A percentile compares a stretch with the other conserved stretches of the same genome.
These are phyloP conservation scores for Erodium texanum DNA, from an alignment of 441 rosid genomes.

Conservation along the genomic window DNA sequence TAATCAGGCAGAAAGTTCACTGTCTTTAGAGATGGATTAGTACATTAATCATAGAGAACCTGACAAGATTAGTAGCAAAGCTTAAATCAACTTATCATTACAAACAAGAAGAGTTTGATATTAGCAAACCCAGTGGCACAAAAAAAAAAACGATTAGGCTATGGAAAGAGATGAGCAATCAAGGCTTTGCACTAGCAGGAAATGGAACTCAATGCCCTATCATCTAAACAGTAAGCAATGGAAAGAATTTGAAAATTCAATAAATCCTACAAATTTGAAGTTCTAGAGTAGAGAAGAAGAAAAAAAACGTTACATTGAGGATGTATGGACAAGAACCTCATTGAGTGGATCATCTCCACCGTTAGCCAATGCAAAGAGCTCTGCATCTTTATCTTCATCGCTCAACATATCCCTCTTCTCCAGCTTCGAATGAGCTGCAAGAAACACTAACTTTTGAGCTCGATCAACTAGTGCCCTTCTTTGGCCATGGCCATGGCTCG, in stretches of 20 bases:
- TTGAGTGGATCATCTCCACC: not conserved
- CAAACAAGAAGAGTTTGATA: not conserved
- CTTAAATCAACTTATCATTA: not conserved
- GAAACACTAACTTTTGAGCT: not conserved
- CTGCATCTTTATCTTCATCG: slow-evolving; percentile 1
- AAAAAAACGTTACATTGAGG: not conserved
- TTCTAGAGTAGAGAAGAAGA: not conserved
- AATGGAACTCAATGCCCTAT: too few relatives aligned
- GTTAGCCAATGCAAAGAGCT: not conserved
- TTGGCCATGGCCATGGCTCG: not conserved
- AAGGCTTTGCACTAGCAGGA: too few relatives aligned
- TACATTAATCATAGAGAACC: not conserved
- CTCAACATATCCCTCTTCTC: not conserved
- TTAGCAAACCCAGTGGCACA: not conserved
- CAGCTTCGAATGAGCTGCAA: not conserved
- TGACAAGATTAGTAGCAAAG: not conserved
- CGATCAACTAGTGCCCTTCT: not conserved
- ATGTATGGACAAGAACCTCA: not conserved
- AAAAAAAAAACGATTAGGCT: not conserved
- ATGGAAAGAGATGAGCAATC: too few relatives aligned
- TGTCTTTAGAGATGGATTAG: not conserved
- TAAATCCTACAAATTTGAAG: not conserved
- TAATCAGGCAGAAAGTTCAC: not conserved
- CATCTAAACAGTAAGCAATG: not conserved
- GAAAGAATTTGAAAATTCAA: not conserved